A percentile compares a stretch with the other conserved stretches of the same genome.
phyloP scores from a whole-genome alignment of 2,329 filamentous ascomycete genomes.

The Fusarium pseudonygamai region DNA sequence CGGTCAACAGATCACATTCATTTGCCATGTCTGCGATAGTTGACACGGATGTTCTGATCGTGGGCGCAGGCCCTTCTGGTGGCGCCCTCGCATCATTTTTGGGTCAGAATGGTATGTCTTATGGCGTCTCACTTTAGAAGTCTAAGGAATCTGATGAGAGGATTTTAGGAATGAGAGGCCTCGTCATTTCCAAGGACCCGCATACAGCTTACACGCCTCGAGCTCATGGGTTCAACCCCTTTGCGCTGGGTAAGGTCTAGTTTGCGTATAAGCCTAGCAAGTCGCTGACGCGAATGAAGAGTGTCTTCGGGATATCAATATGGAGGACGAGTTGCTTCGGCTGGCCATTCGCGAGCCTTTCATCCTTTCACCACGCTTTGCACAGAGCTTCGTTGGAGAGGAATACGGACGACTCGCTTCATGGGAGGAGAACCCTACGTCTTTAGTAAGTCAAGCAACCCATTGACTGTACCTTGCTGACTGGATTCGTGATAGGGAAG shows the following conservation, averaged over 20 bases:
- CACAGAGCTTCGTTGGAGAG: background rate
- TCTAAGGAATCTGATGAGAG: rapidly evolving
- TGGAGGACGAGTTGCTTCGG: background rate
- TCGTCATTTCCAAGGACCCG: rapidly evolving
- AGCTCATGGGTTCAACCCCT: background rate
- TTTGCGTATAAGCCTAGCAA: rapidly evolving
- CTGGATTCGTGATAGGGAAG: rapidly evolving
- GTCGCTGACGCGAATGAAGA: rapidly evolving
- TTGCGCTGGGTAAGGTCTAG: rapidly evolving
- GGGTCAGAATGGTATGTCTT: background rate
- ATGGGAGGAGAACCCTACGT: background rate
- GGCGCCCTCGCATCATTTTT: background rate
- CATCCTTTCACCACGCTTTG: background rate
- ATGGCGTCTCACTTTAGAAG: rapidly evolving
- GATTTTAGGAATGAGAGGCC: background rate
- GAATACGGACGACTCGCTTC: background rate
- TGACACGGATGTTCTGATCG: background rate
- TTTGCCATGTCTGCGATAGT: background rate
- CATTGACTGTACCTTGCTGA: rapidly evolving
- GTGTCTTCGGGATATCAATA: background rate
- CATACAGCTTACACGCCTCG: background rate
- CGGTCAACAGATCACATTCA: rapidly evolving
- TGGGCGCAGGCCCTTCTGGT: background rate
- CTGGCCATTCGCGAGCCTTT: background rate
- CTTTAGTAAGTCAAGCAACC: rapidly evolving